Conservation (phyloP, 192 early-diverging fungal genomes). For the Coemansia asiatica region DNA sequence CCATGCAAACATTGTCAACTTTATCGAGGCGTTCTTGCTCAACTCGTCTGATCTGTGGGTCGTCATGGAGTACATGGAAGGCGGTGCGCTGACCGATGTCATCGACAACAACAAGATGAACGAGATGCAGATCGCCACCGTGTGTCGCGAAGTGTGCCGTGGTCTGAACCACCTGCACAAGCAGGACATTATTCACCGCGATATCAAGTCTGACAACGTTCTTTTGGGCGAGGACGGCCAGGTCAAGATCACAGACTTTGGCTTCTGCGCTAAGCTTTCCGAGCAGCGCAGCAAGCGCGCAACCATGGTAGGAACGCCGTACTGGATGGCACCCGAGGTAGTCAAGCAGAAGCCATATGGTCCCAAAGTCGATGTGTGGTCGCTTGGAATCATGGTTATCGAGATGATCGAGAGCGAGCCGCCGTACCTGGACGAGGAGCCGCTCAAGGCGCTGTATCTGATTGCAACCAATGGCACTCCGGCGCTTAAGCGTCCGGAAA, state of each 20-base stretch:
- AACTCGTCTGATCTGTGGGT: conserved; percentile 89
- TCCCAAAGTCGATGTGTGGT: conserved; percentile 86
- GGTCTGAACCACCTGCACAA: conserved; percentile 80
- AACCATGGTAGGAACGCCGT: conserved; percentile 87
- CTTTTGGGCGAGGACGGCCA: conserved; percentile 75
- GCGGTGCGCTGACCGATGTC: conserved; percentile 94
- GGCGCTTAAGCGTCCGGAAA: conserved; percentile 82
- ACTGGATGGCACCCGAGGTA: conserved; percentile 87
- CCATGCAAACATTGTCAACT: conserved; percentile 98
- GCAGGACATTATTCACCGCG: conserved; percentile 85
- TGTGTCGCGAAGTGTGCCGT: conserved; percentile 81
- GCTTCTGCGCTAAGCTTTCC: conserved; percentile 89
- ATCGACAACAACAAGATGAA: conserved; percentile 92
- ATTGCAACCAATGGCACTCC: conserved; percentile 97
- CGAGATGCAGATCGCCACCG: conserved; percentile 93
- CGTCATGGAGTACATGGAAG: conserved; percentile 99
- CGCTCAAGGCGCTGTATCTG: conserved; percentile 90
- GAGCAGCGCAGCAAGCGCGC: conserved; percentile 82
- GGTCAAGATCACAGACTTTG: conserved; percentile 94
- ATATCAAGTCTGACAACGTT: conserved; percentile 90
- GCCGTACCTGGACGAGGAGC: conserved; percentile 93
- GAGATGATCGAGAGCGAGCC: conserved; percentile 98
- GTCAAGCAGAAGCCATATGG: conserved; percentile 81
- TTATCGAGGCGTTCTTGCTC: conserved; percentile 87
- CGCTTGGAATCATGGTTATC: conserved; percentile 94